phyloP scores from a whole-genome alignment of 2,329 filamentous ascomycete genomes.

The Massarina eburnea region DNA sequence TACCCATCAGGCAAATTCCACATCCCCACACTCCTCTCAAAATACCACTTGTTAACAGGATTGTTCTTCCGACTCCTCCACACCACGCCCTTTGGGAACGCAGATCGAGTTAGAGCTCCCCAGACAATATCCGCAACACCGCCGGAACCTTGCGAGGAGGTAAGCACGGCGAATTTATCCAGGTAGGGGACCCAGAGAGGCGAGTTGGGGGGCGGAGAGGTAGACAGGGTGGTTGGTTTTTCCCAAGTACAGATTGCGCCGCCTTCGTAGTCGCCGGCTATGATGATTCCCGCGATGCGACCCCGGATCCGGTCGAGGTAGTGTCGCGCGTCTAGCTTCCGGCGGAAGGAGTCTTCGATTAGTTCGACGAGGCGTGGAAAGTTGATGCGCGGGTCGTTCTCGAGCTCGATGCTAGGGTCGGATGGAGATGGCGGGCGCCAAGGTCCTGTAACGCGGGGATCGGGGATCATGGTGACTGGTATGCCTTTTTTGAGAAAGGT shows the following conservation, averaged over 20 bases:
- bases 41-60: slow-evolving; percentile 99
- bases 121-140: slow-evolving; percentile 96
- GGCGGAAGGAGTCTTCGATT: slow-evolving; percentile 90
- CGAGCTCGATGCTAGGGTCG: slow-evolving; percentile 65
- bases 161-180: slow-evolving; percentile 95
- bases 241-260: slow-evolving; percentile 97
- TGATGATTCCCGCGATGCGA: slow-evolving; percentile 85
- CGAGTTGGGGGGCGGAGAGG: slow-evolving; percentile 43
- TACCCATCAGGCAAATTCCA: slow-evolving; percentile 79
- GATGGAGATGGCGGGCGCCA: slow-evolving; percentile 70
- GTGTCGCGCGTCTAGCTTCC: slow-evolving; percentile 78
- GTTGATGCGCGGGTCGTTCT: slow-evolving; percentile 75
- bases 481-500: slow-evolving; percentile 92
- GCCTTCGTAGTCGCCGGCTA: slow-evolving; percentile 95
- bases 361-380: slow-evolving; percentile 79
- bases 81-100: slow-evolving; percentile 85
- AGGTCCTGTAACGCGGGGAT: slow-evolving; percentile 59
- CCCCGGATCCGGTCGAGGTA: slow-evolving; percentile 81
- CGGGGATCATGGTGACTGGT: slow-evolving; percentile 80
- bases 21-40: slow-evolving; percentile 82
- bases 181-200: slow-evolving; percentile 77
- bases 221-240: slow-evolving; percentile 61
- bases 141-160: slow-evolving; percentile 81
- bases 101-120: slow-evolving; percentile 88
- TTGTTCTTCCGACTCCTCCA: slow-evolving; percentile 91